Evolutionary conservation across 2,329 filamentous ascomycete genomes (phyloP).

Genomic region (Orbilia brochopaga): DNA sequence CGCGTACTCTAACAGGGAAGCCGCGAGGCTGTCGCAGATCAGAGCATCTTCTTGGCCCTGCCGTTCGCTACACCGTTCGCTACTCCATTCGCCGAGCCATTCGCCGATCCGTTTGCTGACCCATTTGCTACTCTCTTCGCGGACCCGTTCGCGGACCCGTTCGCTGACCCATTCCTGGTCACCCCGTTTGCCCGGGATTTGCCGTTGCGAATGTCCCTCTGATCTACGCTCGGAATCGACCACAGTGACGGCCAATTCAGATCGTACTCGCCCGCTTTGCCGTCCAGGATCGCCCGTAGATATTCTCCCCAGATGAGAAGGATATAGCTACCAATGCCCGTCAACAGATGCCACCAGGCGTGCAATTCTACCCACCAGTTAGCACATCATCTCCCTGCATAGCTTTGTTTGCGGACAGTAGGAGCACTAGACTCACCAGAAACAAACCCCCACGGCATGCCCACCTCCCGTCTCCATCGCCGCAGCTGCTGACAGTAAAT

Average conservation of each 20-base stretch:
- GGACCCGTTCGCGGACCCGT: slow-evolving; percentile 6
- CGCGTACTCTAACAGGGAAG: no score
- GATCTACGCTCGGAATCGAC: slow-evolving; percentile 62
- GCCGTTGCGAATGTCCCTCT: slow-evolving; percentile 22
- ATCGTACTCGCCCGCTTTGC: slow-evolving; percentile 72
- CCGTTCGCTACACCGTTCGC: slow-evolving; percentile 18
- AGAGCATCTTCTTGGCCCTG: slow-evolving; percentile 30
- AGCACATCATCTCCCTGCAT: slow-evolving; percentile 1
- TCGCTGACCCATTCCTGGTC: slow-evolving; percentile 4
- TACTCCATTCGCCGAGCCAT: not conserved
- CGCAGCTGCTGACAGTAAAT: slow-evolving; percentile 72
- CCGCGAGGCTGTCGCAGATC: not conserved
- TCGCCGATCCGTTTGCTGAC: not conserved
- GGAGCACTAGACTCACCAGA: slow-evolving; percentile 58
- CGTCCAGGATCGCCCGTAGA: slow-evolving; percentile 77
- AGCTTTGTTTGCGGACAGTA: slow-evolving; percentile 4
- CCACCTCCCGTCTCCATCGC: slow-evolving; percentile 70
- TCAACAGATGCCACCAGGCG: slow-evolving; percentile 72
- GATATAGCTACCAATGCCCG: slow-evolving; percentile 80
- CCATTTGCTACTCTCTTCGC: not conserved
- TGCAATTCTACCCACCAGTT: slow-evolving; percentile 55
- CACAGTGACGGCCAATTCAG: slow-evolving; percentile 72
- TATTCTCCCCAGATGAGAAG: slow-evolving; percentile 80
- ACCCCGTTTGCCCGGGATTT: slow-evolving; percentile 10
- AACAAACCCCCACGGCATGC: slow-evolving; percentile 79